These are phyloP conservation scores for Fusarium euwallaceae DNA, from an alignment of 2,329 filamentous ascomycete genomes.

Conservation along the genomic window DNA sequence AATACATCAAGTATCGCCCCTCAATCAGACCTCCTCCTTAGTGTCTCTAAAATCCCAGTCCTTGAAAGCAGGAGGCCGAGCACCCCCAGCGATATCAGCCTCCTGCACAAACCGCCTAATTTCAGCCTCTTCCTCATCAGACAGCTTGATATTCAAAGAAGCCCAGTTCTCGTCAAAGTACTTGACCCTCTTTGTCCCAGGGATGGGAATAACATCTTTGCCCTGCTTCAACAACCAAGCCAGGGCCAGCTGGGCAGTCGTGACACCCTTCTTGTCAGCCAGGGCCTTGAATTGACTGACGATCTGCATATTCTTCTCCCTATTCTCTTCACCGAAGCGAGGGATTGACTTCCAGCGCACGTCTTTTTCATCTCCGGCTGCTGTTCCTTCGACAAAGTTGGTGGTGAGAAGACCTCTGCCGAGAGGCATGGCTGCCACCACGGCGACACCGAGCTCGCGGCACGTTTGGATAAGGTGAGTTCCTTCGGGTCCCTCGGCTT, in stretches of 20 bases:
- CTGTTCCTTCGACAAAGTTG: constrained; percentile 59
- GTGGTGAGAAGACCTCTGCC: constrained; percentile 71
- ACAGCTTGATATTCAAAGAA: constrained; percentile 47
- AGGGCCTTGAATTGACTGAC: constrained; percentile 63
- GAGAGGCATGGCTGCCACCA: constrained; percentile 71
- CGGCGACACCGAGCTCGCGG: constrained; percentile 69
- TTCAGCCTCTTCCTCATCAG: constrained; percentile 47
- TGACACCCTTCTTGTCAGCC: constrained; percentile 65
- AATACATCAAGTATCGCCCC: not conserved
- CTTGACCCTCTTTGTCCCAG: constrained; percentile 56
- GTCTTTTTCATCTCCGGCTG: constrained; percentile 43
- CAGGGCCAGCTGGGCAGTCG: constrained; percentile 67
- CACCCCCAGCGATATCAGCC: constrained; percentile 18
- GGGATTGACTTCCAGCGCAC: constrained; percentile 14
- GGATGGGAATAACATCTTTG: constrained; percentile 68
- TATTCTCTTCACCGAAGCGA: constrained; percentile 40
- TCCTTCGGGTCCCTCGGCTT: constrained; percentile 65
- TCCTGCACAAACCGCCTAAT: constrained; percentile 39
- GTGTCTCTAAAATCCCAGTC: constrained; percentile 6
- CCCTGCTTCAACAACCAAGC: constrained; percentile 73
- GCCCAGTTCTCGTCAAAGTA: constrained; percentile 59
- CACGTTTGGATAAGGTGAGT: constrained; percentile 65
- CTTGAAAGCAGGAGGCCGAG: not conserved
- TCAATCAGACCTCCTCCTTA: constrained; percentile 1
- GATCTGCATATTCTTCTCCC: constrained; percentile 64